phyloP scores from a whole-genome alignment of 192 early-diverging fungal species.

The Coemansia sp. region DNA sequence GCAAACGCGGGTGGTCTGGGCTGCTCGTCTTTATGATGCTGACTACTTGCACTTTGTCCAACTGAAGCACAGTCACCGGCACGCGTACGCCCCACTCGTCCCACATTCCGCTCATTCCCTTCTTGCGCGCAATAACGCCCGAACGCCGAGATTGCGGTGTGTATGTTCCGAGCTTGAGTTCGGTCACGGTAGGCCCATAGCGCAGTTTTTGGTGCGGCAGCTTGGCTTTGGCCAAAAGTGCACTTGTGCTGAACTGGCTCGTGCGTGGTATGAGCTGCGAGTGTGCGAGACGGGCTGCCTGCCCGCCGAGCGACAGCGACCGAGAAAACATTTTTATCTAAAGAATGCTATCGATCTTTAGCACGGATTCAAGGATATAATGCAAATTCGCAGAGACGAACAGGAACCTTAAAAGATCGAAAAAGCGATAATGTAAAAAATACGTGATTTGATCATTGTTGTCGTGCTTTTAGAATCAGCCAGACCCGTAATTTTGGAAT shows the following conservation, averaged over 20 bases:
- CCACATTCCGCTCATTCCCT: constrained; percentile 95
- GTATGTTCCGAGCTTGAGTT: constrained; percentile 39
- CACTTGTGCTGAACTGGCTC: constrained; percentile 27
- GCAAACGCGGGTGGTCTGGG: constrained; percentile 49
- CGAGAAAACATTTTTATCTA: constrained; percentile 23
- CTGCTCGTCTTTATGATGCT: constrained; percentile 56
- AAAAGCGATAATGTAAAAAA: neutral
- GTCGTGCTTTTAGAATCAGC: neutral
- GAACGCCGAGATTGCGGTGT: constrained; percentile 61
- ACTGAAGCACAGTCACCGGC: constrained; percentile 82
- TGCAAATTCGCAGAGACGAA: neutral
- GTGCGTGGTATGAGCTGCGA: neutral
- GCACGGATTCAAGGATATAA: neutral
- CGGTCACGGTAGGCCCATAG: constrained; percentile 28
- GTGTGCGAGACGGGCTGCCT: neutral
- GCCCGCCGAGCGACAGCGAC: neutral
- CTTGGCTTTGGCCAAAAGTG: constrained; percentile 22
- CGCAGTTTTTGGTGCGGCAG: constrained; percentile 46
- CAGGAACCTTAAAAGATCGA: neutral
- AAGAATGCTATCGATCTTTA: neutral
- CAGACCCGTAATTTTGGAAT: neutral
- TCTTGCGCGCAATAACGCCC: constrained; percentile 85
- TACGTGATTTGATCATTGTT: neutral
- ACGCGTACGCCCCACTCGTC: constrained; percentile 89
- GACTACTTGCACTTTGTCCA: constrained; percentile 70